Evolutionary conservation across 106 monocot species (phyloP), one percentile per base, ranked within the genome.

Genomic region (Acanthochlamys bracteata): DNA sequence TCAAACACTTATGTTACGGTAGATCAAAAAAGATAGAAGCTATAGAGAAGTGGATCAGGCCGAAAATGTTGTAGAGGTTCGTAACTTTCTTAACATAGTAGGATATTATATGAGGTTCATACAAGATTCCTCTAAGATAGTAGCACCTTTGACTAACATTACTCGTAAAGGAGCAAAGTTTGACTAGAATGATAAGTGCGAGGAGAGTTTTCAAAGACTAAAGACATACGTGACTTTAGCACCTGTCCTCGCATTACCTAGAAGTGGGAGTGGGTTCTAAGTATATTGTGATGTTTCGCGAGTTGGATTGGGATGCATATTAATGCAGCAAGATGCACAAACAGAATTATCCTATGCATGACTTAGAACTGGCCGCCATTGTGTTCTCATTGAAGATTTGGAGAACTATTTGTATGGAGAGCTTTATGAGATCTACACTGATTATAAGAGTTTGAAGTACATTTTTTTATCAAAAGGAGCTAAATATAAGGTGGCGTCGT

Each of bases 281-380:
- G n/a, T n/a, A n/a, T n/a, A n/a, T n/a, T n/a, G n/a, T n/a, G 70
- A 53, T 62, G 51, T 19, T 21, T 71, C 3, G 1, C 16, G 26
- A 10, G 0, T 39, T 17, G 61, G n/a, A 0, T 61, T 71, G 70
- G 33, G 33, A 20, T 71, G 52, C 54, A 26, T 71, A 1, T 25
- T 71, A 6, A 71, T 71, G 53, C 62, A 1, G 19, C 61, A 53
- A 62, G 43, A 1, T 4, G 14, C 23, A 43, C 24, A 24, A 58
- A 19, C 24, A n/a, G 20, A 42, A 42, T 25, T 57, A 58, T 14
- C 14, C 45, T 46, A 14, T 46, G 11, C 45, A 46, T 46, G 45
- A 46, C 14, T 46, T 46, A 14, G 59, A 59, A 19, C 19, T 59
- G 4, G 21, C 21, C 10, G 24, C 21, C 4, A 19, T 59, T 7